Evolutionary conservation across 2,329 filamentous ascomycete genomes (phyloP), one percentile per base, ranked within the genome.

Genomic region (Paecilomyces variotii): DNA sequence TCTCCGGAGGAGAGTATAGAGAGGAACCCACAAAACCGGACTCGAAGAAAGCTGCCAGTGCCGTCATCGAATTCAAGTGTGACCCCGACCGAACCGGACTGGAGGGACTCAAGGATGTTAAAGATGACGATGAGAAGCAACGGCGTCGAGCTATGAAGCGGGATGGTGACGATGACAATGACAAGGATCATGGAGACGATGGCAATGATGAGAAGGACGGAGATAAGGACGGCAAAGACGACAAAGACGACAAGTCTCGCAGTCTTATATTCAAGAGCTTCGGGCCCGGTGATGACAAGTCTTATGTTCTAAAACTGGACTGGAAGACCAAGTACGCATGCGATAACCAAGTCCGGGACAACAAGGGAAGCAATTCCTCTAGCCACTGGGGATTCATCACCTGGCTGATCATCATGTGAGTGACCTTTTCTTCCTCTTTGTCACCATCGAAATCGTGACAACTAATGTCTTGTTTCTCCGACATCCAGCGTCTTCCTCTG

Each of bases 361-460:
- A 79, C 50, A 75, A 74, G 24, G 65, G 70, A 45, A 64, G 70
- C 50, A 72, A 76, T 59, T 78, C 78, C 59, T 79, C 80, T 56
- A 74, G 74, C 19, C 82, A 85, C 70, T 97, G 93, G 94, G 94
- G 94, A 1, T 94, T 97, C 80, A 97, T 97, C 70, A 97, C 93
- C 19, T 99, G 94, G 94, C 84, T 97, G 69, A 84, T 97, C 65
- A 86, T 99, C 65, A 85, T 97, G 91, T 96, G 77, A 81, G 89
- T 81, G 32, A 28, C 51, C 58, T 53, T 9, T n/a, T 55, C 34
- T n/a, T n/a, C 30, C 57, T 24, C 34, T 34, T 34, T 34, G 50
- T 7, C 9, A 34, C 32, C 4, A n/a, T 19, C 6, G 35, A 19
- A 45, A 19, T 19, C 4, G 6, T 9, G 4, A 32, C 11, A 14